Base-by-base conservation (phyloP, 2,329 filamentous ascomycete genomes). In the Xylaria polymorpha region DNA sequence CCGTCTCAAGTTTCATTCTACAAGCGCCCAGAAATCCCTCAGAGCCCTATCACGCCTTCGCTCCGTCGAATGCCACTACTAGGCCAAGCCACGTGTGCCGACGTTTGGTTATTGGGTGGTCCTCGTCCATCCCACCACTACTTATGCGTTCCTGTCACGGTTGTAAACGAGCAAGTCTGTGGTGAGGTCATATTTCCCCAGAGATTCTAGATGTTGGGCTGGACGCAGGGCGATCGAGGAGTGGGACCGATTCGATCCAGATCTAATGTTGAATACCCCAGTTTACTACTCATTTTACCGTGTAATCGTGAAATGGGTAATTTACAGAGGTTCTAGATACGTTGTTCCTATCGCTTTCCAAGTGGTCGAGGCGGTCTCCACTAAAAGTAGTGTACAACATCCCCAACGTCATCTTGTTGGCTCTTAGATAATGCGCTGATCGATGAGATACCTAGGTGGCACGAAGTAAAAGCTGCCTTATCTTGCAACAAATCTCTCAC, bases 61-160 rank as follows among this genome's bases (percentile, higher is more conserved):
- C 46, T 66, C 51, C 51, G 35, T 61, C 29, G 68, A 73, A 71
- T 73, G 61, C 51, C 64, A 60, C 61, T 57, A 66, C 59, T 62
- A 50, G 35, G 50, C 51, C 22, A 37, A 59, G 32, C 63, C 71
- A 72, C 70, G 71, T 73, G 71, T 67, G 66, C 56, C 53, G 37
- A 64, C 50, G 37, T 64, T 56, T 72, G 70, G 66, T 32, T 61
- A 51, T 60, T 53, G 66, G 63, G 56, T 56, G 8, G 53, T 51
- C 46, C 22, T 64, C 14, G 56, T 32, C 48, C 25, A 58, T 66
- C 51, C 59, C 32, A 66, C 59, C 48, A 63, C 32, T 37, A 29
- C 29, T 32, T 25, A 14, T 57, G 37, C 15, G 8, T 14, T 48
- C 25, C 25, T 39, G n/a, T 67, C 59, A 62, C 44, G 43, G 37